Percentiles rank a stretch among this genome's conserved stretches.
phyloP scores from a whole-genome alignment of 1,284 basidiomycete species.

The Mycosarcoma mackinlayi region DNA sequence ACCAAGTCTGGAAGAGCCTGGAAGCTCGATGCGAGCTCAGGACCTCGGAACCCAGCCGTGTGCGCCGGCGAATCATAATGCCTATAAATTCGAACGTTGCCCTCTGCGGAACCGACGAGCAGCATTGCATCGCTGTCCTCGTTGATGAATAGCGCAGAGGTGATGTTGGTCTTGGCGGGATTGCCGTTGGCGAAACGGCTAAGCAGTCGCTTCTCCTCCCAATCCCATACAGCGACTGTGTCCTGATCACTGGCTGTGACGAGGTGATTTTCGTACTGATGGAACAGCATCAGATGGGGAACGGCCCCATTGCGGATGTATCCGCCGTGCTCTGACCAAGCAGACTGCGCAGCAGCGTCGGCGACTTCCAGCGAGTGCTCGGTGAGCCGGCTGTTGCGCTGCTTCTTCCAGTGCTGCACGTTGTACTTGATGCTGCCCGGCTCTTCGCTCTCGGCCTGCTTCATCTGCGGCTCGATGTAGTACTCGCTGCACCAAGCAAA shows the following conservation, averaged over 20 bases:
- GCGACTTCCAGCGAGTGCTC: conserved; percentile 77
- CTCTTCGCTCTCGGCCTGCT: conserved; percentile 88
- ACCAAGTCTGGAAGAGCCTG: conserved; percentile 85
- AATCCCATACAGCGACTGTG: conserved; percentile 94
- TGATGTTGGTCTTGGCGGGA: conserved; percentile 82
- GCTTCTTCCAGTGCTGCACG: conserved; percentile 93
- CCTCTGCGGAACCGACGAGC: conserved; percentile 86
- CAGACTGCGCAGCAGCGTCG: conserved; percentile 76
- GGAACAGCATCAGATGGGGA: conserved; percentile 78
- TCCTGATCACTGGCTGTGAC: conserved; percentile 87
- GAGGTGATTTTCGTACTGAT: conserved; percentile 90
- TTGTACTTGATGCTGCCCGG: conserved; percentile 93
- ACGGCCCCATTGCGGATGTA: conserved; percentile 75
- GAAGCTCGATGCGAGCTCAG: conserved; percentile 89
- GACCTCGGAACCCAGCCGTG: conserved; percentile 70
- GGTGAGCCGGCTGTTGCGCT: conserved; percentile 85
- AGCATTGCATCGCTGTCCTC: conserved; percentile 93
- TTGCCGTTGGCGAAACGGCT: conserved; percentile 91
- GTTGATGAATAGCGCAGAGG: conserved; percentile 92
- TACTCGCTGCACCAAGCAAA: conserved; percentile 98
- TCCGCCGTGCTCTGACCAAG: conserved; percentile 83
- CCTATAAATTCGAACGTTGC: conserved; percentile 88
- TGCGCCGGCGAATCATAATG: conserved; percentile 75
- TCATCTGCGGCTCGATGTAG: conserved; percentile 87
- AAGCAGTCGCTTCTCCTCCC: conserved; percentile 82